Evolutionary conservation across 805 yeast genomes (phyloP).

Genomic region (Kazachstania psychrophila): DNA sequence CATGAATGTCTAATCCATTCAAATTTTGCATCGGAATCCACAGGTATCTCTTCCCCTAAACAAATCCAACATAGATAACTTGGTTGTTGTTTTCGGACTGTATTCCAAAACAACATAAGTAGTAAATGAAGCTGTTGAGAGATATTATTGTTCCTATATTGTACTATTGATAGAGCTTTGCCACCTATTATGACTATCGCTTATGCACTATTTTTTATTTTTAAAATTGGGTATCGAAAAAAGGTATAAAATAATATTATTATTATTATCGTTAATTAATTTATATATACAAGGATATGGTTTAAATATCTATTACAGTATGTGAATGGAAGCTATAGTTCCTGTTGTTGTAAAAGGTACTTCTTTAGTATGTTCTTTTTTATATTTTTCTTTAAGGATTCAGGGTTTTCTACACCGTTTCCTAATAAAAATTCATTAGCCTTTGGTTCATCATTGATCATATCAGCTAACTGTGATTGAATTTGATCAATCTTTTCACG

Average conservation of each 20-base stretch:
- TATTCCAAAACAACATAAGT: constrained; percentile 3
- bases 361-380: constrained; percentile 68
- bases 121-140: neutral
- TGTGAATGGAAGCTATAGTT: no score
- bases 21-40: constrained; percentile 5
- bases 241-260: no score
- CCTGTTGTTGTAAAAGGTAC: constrained; percentile 33
- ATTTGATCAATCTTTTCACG: constrained; percentile 30
- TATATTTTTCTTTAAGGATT: constrained; percentile 39
- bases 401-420: constrained; percentile 33
- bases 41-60: constrained; percentile 16
- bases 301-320: no score
- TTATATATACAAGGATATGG: no score
- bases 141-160: no score
- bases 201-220: no score
- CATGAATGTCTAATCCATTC: constrained; percentile 24
- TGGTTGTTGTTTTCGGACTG: neutral
- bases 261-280: no score
- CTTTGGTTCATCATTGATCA: constrained; percentile 31
- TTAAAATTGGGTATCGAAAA: no score
- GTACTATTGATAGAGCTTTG: no score
- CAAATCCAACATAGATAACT: constrained; percentile 26
- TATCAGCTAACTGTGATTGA: constrained; percentile 29
- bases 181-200: no score
- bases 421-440: constrained; percentile 28